phyloP scores from a whole-genome alignment of 768 basidiomycete species.

The Tylopilus subfusipes region DNA sequence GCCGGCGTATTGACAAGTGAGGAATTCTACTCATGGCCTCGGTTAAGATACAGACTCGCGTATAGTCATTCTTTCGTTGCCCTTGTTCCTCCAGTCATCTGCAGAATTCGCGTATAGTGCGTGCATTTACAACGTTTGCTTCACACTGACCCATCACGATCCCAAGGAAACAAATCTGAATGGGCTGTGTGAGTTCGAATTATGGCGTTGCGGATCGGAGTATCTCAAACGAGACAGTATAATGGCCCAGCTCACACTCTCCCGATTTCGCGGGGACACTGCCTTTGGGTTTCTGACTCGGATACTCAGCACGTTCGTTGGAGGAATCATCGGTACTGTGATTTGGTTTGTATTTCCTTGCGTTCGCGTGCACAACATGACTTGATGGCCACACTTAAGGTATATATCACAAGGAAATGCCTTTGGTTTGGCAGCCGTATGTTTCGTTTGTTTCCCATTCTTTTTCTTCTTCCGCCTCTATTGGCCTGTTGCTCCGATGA shows the following conservation, averaged over 20 bases:
- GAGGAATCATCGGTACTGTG: constrained; percentile 56
- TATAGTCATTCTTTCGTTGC: constrained; percentile 59
- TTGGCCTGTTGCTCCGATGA: constrained; percentile 70
- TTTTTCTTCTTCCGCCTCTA: constrained; percentile 68
- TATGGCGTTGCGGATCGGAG: background rate
- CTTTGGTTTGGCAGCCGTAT: constrained; percentile 67
- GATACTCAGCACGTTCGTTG: constrained; percentile 61
- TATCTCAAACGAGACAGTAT: constrained; percentile 39
- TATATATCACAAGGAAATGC: constrained; percentile 66
- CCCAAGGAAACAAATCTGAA: constrained; percentile 55
- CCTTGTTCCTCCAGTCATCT: constrained; percentile 51
- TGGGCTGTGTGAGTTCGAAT: constrained; percentile 60
- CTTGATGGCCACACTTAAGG: constrained; percentile 35
- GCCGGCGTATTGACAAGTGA: constrained; percentile 63
- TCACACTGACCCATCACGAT: constrained; percentile 2
- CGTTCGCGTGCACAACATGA: background rate
- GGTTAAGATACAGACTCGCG: background rate
- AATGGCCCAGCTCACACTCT: constrained; percentile 71
- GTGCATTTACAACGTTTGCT: constrained; percentile 20
- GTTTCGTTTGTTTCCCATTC: constrained; percentile 67
- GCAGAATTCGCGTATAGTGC: constrained; percentile 57
- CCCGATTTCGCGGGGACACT: constrained; percentile 75
- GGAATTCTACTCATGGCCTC: constrained; percentile 2
- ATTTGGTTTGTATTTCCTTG: constrained; percentile 52
- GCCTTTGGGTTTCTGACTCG: constrained; percentile 61